A percentile compares a stretch with the other conserved stretches of the same genome.
Conservation (phyloP, 768 basidiomycete species). For the Hygrocybe punicea region DNA sequence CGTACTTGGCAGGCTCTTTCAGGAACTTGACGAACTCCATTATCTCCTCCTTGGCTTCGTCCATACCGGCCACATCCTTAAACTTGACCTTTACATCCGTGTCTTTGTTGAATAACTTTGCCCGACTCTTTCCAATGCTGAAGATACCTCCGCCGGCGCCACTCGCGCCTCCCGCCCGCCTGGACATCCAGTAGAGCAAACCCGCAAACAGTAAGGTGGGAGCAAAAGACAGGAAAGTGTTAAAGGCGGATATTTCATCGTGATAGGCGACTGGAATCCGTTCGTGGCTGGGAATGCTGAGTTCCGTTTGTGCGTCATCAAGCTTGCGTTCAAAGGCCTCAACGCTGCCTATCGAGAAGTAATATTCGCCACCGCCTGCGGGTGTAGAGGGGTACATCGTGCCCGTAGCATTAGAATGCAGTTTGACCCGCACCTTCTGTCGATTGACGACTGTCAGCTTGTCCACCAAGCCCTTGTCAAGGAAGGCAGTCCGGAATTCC, state of each 20-base stretch:
- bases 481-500: slow-evolving; percentile 95
- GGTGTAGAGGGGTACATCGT: slow-evolving; percentile 65
- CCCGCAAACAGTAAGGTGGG: slow-evolving; percentile 93
- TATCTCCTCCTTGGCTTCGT: slow-evolving; percentile 99
- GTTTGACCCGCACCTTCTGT: slow-evolving; percentile 83
- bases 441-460: slow-evolving; percentile 90
- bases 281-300: slow-evolving; percentile 87
- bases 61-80: slow-evolving; percentile 98
- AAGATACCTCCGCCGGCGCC: slow-evolving; percentile 87
- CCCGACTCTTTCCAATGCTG: slow-evolving; percentile 92
- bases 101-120: slow-evolving; percentile 95
- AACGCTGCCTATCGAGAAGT: slow-evolving; percentile 96
- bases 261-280: slow-evolving; percentile 96
- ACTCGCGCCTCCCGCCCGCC: slow-evolving; percentile 57
- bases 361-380: slow-evolving; percentile 61
- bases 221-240: slow-evolving; percentile 82
- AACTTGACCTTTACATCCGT: slow-evolving; percentile 91
- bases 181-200: slow-evolving; percentile 83
- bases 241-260: slow-evolving; percentile 85
- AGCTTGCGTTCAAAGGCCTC: slow-evolving; percentile 95
- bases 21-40: slow-evolving; percentile 99
- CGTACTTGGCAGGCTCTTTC: slow-evolving; percentile 91
- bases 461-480: slow-evolving; percentile 94
- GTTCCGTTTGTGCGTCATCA: slow-evolving; percentile 88
- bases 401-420: slow-evolving; percentile 86